These are phyloP conservation scores for Fusarium solani-melongenae DNA, from an alignment of 2,329 filamentous ascomycete species.

Conservation along the genomic window DNA sequence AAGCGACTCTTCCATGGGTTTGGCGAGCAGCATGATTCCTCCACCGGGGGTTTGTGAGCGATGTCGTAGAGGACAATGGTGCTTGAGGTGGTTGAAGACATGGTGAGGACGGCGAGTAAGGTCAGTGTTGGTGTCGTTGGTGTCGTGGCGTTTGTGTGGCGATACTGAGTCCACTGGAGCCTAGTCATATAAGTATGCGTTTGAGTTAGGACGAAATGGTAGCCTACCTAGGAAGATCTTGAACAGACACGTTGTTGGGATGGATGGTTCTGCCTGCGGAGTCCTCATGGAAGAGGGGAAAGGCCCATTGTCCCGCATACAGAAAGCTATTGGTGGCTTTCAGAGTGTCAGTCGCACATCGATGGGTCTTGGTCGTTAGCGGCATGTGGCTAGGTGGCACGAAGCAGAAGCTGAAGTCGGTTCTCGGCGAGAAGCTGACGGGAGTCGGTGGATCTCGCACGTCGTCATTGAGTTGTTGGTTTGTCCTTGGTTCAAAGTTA, in stretches of 20 bases:
- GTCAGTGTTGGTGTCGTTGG: background rate
- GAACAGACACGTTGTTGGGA: background rate
- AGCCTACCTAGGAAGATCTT: background rate
- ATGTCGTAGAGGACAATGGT: conserved; percentile 57
- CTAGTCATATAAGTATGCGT: background rate
- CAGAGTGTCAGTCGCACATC: background rate
- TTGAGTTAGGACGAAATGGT: background rate
- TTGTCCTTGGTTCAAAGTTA: too few relatives aligned
- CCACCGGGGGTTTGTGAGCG: conserved; percentile 46
- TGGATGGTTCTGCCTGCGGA: background rate
- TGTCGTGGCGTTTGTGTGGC: background rate
- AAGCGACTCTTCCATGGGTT: conserved; percentile 51
- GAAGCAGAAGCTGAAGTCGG: background rate
- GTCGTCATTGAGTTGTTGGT: background rate
- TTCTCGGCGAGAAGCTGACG: background rate
- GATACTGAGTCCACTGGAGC: background rate
- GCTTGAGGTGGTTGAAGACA: background rate
- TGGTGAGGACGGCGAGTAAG: background rate
- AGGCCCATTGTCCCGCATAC: background rate
- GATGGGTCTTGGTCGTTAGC: background rate
- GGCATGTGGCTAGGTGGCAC: background rate
- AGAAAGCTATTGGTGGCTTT: background rate
- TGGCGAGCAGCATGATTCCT: conserved; percentile 36
- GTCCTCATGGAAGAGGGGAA: background rate
- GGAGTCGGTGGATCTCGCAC: background rate